Evolutionary conservation across 257 asterid species (phyloP), one percentile per base, ranked within the genome.

Genomic region (Penstemon barbatus): DNA sequence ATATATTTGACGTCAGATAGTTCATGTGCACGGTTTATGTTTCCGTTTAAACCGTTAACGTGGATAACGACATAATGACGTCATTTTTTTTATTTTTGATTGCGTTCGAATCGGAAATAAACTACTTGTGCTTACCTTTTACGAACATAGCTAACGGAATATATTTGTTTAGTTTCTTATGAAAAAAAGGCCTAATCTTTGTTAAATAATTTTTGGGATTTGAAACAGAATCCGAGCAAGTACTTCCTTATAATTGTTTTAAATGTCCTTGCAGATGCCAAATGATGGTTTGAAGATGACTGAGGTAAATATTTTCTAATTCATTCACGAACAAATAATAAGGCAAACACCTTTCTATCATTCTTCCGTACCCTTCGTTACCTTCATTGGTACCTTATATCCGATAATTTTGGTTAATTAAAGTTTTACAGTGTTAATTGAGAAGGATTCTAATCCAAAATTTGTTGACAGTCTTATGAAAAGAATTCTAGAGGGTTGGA

Each of bases 401-500:
- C 60, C 36, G 13, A 53, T 58, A 12, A 4, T 36, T 38, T 11
- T 19, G 9, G 8, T 36, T 55, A 37, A 9, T 49, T 8, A 73
- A 45, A 41, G 55, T 58, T 76, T 55, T 69, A 18, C 33, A 25
- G 59, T 68, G 64, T 68, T 57, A 49, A 74, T 65, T 48, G 55
- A 18, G 19, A 63, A 70, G 56, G 56, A 71, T 72, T 60, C 63
- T 76, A 46, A 71, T 77, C 42, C 11, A 69, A 57, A 36, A 74
- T 78, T 48, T 77, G 52, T 42, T 77, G 69, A 49, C 94, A 94
- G 99, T 80, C 92, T 25, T 85, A 83, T 63, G 84, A 83, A 71
- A 87, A 85, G 83, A 94, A 94, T 69, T 94, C 96, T 37, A 84
- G 86, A 83, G 98, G 98, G 68, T 39, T 86, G 81, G 96, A 91